Conservation (phyloP, 148 eudicot genomes). For the Chenopodium suecicum region DNA sequence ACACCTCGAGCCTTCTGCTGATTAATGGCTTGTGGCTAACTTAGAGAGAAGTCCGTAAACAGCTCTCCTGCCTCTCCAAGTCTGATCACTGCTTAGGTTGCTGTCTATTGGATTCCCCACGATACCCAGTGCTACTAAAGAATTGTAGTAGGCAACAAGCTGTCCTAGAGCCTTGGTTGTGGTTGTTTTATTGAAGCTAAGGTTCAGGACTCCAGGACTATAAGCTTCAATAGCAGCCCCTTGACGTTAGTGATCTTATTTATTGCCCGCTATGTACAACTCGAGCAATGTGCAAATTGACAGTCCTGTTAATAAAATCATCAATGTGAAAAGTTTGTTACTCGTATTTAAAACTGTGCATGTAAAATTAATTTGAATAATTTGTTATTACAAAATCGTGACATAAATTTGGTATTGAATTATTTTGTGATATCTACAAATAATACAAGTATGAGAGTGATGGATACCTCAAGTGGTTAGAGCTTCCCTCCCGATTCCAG, state of each 20-base stretch:
- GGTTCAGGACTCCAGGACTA: constrained; percentile 61
- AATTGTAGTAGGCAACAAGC: constrained; percentile 80
- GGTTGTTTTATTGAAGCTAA: constrained; percentile 85
- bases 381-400: too few species aligned
- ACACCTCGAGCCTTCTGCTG: constrained; percentile 81
- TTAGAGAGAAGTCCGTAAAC: constrained; percentile 72
- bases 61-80: constrained; percentile 42
- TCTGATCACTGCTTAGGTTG: constrained; percentile 68
- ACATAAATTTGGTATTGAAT: too few species aligned
- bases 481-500: too few species aligned
- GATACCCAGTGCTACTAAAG: constrained; percentile 65
- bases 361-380: too few species aligned
- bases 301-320: constrained; percentile 49
- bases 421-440: too few species aligned
- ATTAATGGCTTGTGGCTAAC: constrained; percentile 73
- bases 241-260: constrained; percentile 65
- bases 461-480: too few species aligned
- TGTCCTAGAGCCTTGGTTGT: constrained; percentile 74
- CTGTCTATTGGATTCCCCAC: constrained; percentile 74
- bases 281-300: constrained; percentile 68
- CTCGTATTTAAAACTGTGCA: too few species aligned
- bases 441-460: too few species aligned
- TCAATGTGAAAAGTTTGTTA: too few species aligned
- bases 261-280: constrained; percentile 80
- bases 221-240: constrained; percentile 80